Base-by-base conservation (phyloP, 371 early-diverging fungal species). In the Funneliformis caledonium region DNA sequence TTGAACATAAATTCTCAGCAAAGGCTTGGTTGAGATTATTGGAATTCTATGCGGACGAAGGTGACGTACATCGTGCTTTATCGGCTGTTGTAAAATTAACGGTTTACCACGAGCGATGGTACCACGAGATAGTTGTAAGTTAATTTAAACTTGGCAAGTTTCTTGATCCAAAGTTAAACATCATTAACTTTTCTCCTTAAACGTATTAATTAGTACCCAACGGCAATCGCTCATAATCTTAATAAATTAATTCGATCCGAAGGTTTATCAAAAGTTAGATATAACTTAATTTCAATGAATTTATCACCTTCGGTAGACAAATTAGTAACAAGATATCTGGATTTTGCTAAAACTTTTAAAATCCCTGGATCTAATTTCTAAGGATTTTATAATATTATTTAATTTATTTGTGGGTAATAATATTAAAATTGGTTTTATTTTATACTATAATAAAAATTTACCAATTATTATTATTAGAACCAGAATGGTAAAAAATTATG, bases 251-350 rank as follows among this genome's bases (percentile, higher is more conserved):
- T 97, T 64, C 88, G 91, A 47, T 87, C 86, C 68, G 95, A 97
- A 82, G 98, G 98, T 4, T 84, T 97, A 43, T 93, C 95, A 72
- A 97, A 97, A 84, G 94, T 98, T 72, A 94, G 94, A 81, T 95
- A 97, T 83, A 93, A 93, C 62, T 83, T 96, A 72, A 91, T 96
- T 6, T 93, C 96, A 48, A 91, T 97, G 90, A 96, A 96, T 77
- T 87, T 97, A 3, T 92, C 95, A 45, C 92, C 91, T 31, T 86
- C 94, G 0, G 93, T 95, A 47, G 91, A 91, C 82, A 91, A 91
- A 74, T 85, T 96, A 59, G 92, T 97, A 83, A 90, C 92, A 80
- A 87, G 90, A 42, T 96, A 94, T 82, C 88, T 96, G 83, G 92
- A 92, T 62, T 92, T 92, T 82, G 95, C 94, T 0, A 93, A 95